A percentile compares a stretch with the other conserved stretches of the same genome.
Conservation (phyloP, 257 asterid genomes). For the Solanum chmielewskii region DNA sequence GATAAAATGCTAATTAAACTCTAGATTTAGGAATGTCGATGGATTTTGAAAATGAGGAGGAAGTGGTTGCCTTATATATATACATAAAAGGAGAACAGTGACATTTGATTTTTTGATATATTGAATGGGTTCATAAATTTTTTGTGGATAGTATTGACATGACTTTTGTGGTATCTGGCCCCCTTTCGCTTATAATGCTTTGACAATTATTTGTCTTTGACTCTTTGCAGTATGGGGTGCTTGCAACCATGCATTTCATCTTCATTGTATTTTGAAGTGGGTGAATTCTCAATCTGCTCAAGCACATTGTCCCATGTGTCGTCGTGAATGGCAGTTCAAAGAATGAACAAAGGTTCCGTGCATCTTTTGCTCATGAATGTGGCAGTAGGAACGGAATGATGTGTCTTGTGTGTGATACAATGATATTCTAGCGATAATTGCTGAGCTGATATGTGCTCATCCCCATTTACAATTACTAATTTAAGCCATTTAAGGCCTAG, state of each 20-base stretch:
- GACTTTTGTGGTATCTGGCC: not conserved
- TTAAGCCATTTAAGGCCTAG: not conserved
- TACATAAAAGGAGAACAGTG: not conserved
- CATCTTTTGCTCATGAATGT: not conserved
- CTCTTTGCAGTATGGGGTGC: slow-evolving; percentile 68
- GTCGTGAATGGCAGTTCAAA: slow-evolving; percentile 93
- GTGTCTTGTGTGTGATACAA: not conserved
- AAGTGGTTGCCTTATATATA: not conserved
- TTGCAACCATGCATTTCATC: slow-evolving; percentile 95
- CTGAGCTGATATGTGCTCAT: not conserved
- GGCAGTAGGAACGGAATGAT: not conserved
- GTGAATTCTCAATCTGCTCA: slow-evolving; percentile 84
- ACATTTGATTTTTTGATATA: not conserved
- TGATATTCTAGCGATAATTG: not conserved
- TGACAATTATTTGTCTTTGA: not conserved
- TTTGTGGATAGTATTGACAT: not conserved
- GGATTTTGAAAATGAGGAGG: not conserved
- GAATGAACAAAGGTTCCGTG: slow-evolving; percentile 18
- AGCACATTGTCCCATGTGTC: slow-evolving; percentile 97
- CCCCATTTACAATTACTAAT: not conserved
- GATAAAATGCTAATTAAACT: not conserved
- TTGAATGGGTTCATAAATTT: not conserved
- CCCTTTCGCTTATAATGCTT: not conserved
- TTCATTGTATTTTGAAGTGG: slow-evolving; percentile 96
- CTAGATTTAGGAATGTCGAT: not conserved